Base-by-base conservation (phyloP, 495 filamentous ascomycete genomes). In the Penicillium robsamsonii region DNA sequence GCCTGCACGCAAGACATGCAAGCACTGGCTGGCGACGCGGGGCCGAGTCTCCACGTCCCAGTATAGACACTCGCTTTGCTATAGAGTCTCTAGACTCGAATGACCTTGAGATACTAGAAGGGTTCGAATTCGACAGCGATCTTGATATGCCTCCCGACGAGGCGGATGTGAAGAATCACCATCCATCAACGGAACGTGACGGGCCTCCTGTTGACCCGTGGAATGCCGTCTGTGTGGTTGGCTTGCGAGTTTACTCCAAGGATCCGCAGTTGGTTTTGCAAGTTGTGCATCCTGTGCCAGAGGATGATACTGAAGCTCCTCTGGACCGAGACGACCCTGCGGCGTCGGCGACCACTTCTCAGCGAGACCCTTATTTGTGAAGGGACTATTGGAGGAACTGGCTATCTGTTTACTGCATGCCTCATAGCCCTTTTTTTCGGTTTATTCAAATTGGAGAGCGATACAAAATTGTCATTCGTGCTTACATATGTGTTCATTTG, bases 151-250 rank as follows among this genome's bases (percentile, higher is more conserved):
- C 74, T 7, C 57, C 67, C 0, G 74, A 76, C 4, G 70, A 75
- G 12, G 20, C 51, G 4, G 53, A 56, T 12, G 2, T 30, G 4
- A 69, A 63, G 37, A 41, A 31, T 3, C 54, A 18, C 2, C 31
- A 18, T 9, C 48, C 51, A 7, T 50, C 47, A 20, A 15, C 27
- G 0, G 51, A 52, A 0, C 11, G 54, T 6, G 49, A 64, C 5
- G 53, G 50, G 12, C 53, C 58, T 30, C 37, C 57, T 29, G 48
- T 53, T 29, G 82, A 92, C 46, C 87, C 89, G 1, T 96, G 91
- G 91, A 94, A 95, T 67, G 90, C 91, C 0, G 84, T 93, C 0
- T 90, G 84, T 42, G 88, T 92, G 2, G 82, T 94, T 0, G 90
- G 91, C 0, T 64, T 96, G 44, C 77, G 87, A 30, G 83, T 96